A percentile compares a stretch with the other conserved stretches of the same genome.
Evolutionary conservation across 805 yeast species (phyloP).

Genomic region (Ogataea naganishii): DNA sequence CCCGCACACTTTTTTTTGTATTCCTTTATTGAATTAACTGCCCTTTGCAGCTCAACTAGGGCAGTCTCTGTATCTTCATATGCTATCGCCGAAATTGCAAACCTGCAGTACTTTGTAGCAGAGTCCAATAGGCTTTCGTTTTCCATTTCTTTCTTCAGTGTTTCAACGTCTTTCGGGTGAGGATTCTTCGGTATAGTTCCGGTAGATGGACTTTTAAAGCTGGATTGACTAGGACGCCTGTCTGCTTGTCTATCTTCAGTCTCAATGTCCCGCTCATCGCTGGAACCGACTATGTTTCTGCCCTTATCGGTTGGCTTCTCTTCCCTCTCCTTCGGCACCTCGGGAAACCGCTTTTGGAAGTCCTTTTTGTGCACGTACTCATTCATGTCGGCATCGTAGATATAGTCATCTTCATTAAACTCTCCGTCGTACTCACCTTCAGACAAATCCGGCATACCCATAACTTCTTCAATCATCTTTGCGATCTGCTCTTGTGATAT

Average conservation of each 20-base stretch:
- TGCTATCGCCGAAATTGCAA: constrained; percentile 65
- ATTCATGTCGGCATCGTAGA: constrained; percentile 14
- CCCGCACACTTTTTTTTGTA: constrained; percentile 5
- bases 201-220: constrained; percentile 6
- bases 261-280: background rate
- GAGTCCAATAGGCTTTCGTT: constrained; percentile 24
- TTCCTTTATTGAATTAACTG: constrained; percentile 28
- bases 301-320: background rate
- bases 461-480: constrained; percentile 10
- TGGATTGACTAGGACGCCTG: constrained; percentile 1
- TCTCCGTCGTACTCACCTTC: constrained; percentile 6
- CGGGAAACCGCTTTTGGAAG: constrained; percentile 7
- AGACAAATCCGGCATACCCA: constrained; percentile 5
- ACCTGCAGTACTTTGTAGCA: constrained; percentile 59
- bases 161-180: constrained; percentile 6
- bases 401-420: constrained; percentile 11
- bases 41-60: constrained; percentile 40
- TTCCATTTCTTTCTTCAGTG: constrained; percentile 11
- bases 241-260: background rate
- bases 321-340: constrained; percentile 3
- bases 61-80: constrained; percentile 67
- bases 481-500: constrained; percentile 13
- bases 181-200: constrained; percentile 6
- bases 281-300: background rate
- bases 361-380: constrained; percentile 10